phyloP scores from a whole-genome alignment of 371 early-diverging fungal genomes.

The Enteropsectra breve region DNA sequence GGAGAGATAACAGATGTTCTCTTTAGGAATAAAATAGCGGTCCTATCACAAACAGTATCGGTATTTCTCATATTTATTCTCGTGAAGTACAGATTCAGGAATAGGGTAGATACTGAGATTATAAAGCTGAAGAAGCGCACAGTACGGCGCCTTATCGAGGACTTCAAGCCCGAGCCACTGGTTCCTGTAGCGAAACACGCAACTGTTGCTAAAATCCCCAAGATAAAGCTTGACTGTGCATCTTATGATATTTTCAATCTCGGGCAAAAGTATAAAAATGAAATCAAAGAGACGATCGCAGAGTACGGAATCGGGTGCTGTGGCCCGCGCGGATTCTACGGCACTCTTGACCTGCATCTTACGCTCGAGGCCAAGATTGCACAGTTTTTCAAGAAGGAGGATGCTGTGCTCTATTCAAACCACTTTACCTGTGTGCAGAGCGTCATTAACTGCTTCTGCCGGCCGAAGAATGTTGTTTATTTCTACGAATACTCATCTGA shows the following conservation, averaged over 20 bases:
- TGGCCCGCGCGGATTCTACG: slow-evolving; percentile 94
- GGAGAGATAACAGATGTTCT: too few relatives aligned
- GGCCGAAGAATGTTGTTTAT: slow-evolving; percentile 84
- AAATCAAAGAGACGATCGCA: slow-evolving; percentile 72
- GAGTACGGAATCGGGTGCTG: slow-evolving; percentile 97
- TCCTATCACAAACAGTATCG: too few relatives aligned
- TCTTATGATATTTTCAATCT: slow-evolving; percentile 44
- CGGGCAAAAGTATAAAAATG: slow-evolving; percentile 61
- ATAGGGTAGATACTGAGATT: not conserved
- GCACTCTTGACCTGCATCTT: slow-evolving; percentile 92
- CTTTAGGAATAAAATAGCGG: too few relatives aligned
- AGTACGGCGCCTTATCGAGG: slow-evolving; percentile 1
- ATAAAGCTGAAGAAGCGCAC: slow-evolving; percentile 3
- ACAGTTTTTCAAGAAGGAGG: slow-evolving; percentile 72
- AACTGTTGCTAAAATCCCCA: not conserved
- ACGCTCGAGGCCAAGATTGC: slow-evolving; percentile 80
- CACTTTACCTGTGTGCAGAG: slow-evolving; percentile 80
- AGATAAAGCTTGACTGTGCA: slow-evolving; percentile 1
- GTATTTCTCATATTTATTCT: slow-evolving; percentile 24
- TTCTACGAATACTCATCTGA: slow-evolving; percentile 59
- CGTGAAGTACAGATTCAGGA: slow-evolving; percentile 11
- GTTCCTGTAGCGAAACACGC: not conserved
- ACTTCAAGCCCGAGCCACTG: slow-evolving; percentile 19
- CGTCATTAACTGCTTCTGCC: slow-evolving; percentile 90
- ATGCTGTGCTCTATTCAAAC: slow-evolving; percentile 91